Evolutionary conservation across 2,329 filamentous ascomycete species (phyloP).

Genomic region (Botrytis paeoniae): DNA sequence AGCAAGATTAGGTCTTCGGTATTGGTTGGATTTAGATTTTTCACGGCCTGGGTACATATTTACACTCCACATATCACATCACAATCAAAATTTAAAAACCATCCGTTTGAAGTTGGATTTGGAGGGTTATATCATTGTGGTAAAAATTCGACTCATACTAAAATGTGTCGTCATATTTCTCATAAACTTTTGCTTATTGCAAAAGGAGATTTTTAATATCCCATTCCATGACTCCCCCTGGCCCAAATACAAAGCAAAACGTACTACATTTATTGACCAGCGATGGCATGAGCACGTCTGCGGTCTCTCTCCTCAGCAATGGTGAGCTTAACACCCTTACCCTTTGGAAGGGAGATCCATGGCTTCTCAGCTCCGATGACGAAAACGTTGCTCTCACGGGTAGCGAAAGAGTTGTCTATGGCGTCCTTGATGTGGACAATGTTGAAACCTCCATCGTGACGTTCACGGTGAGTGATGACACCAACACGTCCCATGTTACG

Average conservation of each 20-base stretch:
- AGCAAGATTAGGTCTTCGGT: neutral
- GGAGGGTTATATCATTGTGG: constrained; percentile 25
- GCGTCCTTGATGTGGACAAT: constrained; percentile 99
- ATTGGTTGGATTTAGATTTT: neutral
- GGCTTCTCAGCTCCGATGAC: constrained; percentile 98
- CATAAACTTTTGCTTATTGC: constrained; percentile 28
- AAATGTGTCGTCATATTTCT: constrained; percentile 29
- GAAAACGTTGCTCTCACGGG: constrained; percentile 99
- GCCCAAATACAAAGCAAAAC: constrained; percentile 30
- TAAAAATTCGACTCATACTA: constrained; percentile 37
- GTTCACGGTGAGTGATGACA: constrained; percentile 99
- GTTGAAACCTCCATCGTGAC: constrained; percentile 99
- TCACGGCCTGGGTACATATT: too few species aligned
- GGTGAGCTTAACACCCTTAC: constrained; percentile 99
- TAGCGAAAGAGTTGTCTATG: constrained; percentile 99
- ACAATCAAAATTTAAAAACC: neutral
- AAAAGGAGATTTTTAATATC: constrained; percentile 31
- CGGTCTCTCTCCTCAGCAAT: constrained; percentile 99
- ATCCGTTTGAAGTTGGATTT: constrained; percentile 2
- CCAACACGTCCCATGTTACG: constrained; percentile 99
- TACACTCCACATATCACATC: neutral
- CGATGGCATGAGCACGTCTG: constrained; percentile 64
- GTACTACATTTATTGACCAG: constrained; percentile 36
- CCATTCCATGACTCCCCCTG: constrained; percentile 34
- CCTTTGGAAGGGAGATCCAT: constrained; percentile 99